Percentiles rank a stretch among this genome's conserved stretches.
phyloP scores from a whole-genome alignment of 164 flowering plant genomes.

The Houttuynia cordata region DNA sequence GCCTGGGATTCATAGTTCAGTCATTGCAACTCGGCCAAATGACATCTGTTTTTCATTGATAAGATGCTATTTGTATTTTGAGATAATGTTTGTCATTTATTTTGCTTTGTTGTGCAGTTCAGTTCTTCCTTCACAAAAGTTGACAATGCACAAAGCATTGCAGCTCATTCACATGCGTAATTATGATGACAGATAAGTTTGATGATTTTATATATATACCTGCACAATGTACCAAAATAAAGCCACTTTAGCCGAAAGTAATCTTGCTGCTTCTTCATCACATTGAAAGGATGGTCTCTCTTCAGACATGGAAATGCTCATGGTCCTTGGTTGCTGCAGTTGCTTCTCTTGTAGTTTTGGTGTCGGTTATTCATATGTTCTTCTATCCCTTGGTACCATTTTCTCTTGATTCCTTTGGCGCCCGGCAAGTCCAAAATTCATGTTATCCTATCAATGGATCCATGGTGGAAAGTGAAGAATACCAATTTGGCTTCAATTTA shows the following conservation, averaged over 20 bases:
- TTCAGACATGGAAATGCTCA: slow-evolving; percentile 52
- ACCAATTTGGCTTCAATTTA: slow-evolving; percentile 17
- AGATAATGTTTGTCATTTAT: too few species aligned
- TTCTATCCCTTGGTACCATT: slow-evolving; percentile 46
- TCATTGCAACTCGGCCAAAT: too few species aligned
- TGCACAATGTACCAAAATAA: not conserved
- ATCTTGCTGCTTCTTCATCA: not conserved
- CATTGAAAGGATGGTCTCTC: slow-evolving; percentile 23
- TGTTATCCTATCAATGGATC: slow-evolving; percentile 34
- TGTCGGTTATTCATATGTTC: slow-evolving; percentile 56
- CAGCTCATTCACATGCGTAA: too few species aligned
- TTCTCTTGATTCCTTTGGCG: slow-evolving; percentile 33
- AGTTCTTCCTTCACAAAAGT: too few species aligned
- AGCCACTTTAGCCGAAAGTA: not conserved
- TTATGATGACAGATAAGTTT: too few species aligned
- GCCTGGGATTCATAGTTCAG: too few species aligned
- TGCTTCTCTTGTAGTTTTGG: slow-evolving; percentile 40
- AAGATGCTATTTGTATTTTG: too few species aligned
- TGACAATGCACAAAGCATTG: too few species aligned
- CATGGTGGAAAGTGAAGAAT: slow-evolving; percentile 8
- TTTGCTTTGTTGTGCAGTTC: too few species aligned
- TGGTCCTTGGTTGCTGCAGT: slow-evolving; percentile 47
- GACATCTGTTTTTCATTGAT: too few species aligned
- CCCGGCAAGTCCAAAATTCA: slow-evolving; percentile 24
- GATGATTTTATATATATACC: not conserved